phyloP scores from a whole-genome alignment of 441 rosid genomes.

The Francoa sonchifolia region DNA sequence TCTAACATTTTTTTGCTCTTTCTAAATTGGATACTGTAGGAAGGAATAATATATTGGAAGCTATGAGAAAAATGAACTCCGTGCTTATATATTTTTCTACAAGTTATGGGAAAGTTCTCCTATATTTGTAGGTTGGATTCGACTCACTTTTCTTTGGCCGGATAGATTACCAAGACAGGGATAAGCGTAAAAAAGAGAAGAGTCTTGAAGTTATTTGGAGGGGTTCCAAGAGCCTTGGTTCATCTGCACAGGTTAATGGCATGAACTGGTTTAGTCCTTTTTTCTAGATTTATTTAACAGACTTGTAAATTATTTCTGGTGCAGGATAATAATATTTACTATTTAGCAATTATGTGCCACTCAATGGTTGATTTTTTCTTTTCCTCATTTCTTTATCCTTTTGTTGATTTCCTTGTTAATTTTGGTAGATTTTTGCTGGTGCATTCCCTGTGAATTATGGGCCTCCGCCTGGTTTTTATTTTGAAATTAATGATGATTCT shows the following conservation, averaged over 20 bases:
- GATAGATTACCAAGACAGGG: constrained; percentile 95
- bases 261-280: not conserved
- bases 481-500: constrained; percentile 72
- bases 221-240: constrained; percentile 86
- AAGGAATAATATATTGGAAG: too few relatives aligned
- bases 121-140: constrained; percentile 63
- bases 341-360: not conserved
- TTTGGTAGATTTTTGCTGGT: constrained; percentile 95
- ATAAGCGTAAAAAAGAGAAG: constrained; percentile 69
- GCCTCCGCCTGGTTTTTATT: constrained; percentile 95
- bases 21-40: too few relatives aligned
- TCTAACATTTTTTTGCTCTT: too few relatives aligned
- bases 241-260: constrained; percentile 62
- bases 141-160: constrained; percentile 90
- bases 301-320: not conserved
- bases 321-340: too few relatives aligned
- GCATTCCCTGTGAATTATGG: constrained; percentile 92
- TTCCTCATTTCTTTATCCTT: too few relatives aligned
- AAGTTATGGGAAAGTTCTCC: constrained; percentile 11
- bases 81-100: not conserved
- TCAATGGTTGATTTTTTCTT: too few relatives aligned
- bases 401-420: too few relatives aligned
- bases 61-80: too few relatives aligned
- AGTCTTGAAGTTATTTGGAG: constrained; percentile 97
- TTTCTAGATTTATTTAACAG: not conserved